Evolutionary conservation across 768 basidiomycete genomes (phyloP), one percentile per base, ranked within the genome.

Genomic region (Lyophyllum shimeji): DNA sequence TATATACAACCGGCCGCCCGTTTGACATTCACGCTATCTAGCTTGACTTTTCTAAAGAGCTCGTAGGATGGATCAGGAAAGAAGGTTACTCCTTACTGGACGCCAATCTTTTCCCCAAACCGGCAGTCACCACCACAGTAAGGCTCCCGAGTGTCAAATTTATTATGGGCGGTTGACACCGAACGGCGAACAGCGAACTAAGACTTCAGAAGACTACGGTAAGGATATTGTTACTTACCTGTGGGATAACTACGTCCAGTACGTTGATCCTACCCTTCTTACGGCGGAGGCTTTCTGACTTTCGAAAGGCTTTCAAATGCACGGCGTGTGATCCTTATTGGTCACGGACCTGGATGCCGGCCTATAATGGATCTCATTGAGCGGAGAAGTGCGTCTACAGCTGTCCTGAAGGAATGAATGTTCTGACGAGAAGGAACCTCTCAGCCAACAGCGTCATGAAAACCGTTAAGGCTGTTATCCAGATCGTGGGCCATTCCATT

Each of bases 161-260:
- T 47, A 39, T 33, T 34, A 34, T 17, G 9, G 45, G 31, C 21
- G 33, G 33, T 44, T 25, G 40, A 25, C 33, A 49, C 44, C 45
- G 43, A 18, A 46, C n/a, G 20, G 42, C 42, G 7, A 44, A 18
- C 34, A 80, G 80, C 72, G 76, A 33, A 56, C 68, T 7, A 83
- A 76, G 60, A 58, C 71, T 15, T 61, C 69, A 50, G 79, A 77
- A 46, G 76, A 80, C 43, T 75, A 77, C 40, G 79, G 77, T 7
- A 77, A 69, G 46, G 83, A 89, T 25, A 72, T 95, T 21, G 67
- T 96, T 55, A 78, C 79, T 3, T 96, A 98, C 67, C 70, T 98
- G 11, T 99, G 97, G 97, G 96, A 98, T 69, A 96, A 98, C 65
- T 95, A 95, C 65, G 78, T 98, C 58, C 85, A 90, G 95, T 97